Base-by-base conservation (phyloP, 1,284 basidiomycete genomes). In the Ceratobasidium sp. region DNA sequence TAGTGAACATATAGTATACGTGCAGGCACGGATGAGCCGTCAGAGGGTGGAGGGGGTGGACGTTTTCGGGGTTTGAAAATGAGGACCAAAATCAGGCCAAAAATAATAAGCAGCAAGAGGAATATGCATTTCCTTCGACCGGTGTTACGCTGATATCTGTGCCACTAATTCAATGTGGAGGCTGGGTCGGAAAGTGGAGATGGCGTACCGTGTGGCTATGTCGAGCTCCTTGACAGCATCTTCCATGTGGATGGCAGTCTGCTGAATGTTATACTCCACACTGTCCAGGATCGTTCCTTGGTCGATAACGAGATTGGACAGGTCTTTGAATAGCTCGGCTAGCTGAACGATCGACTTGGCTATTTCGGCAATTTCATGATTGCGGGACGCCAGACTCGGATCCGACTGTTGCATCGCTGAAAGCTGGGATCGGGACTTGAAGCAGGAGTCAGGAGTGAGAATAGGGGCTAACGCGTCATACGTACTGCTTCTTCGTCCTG, bases 191-290 rank as follows among this genome's bases (percentile, higher is more conserved):
- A 46, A 57, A 65, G 21, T 6, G 23, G 4, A 9, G n/a, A n/a
- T 18, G 45, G 26, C 18, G 64, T 46, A 95, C 92, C 84, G 85
- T 74, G 91, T 92, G 2, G 97, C 97, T 3, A 88, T 84, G 70
- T 91, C 84, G 52, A 99, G 84, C 77, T 98, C 95, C 77, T 88
- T 87, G 28, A 93, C 95, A 3, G 96, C 94, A 45, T 92, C 92
- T 71, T 89, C 81, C 79, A 97, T 86, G 72, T 95, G 87, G 26
- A 87, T 87, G 6, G 91, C 89, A 23, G 96, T 95, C 80, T 93
- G 90, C 80, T 98, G 95, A 71, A 99, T 94, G 79, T 99, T 99
- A 82, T 95, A 99, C 81, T 99, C 97, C 72, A 99, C 89, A 48
- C 93, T 93, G 81, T 99, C 97, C 72, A 99, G 85, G 67, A 99